Base-by-base conservation (phyloP, 192 early-diverging fungal genomes). In the Coemansia sp. region DNA sequence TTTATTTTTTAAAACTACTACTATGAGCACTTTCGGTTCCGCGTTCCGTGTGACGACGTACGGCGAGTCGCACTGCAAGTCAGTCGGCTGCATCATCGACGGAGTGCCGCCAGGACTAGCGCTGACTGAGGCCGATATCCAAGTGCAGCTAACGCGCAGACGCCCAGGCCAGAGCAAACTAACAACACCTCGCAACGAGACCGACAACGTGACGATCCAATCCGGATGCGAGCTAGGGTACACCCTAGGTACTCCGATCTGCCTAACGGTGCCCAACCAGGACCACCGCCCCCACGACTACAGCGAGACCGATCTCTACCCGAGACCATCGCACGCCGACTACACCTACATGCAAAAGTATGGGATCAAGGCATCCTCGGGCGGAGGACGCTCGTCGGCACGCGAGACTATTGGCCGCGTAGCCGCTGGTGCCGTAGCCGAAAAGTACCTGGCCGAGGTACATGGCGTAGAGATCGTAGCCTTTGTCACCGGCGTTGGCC, bases 31-130 rank as follows among this genome's bases (percentile, higher is more conserved):
- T 11, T 96, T 96, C 85, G 94, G 94, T 64, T 90, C 78, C 34
- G 78, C 87, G 61, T 96, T 89, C 84, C 88, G 93, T 64, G 92
- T 97, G 19, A 95, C 94, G 2, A 99, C 97, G 37, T 98, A 91
- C 82, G 97, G 97, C 67, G 97, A 99, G 84, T 97, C 95, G 37
- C 97, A 99, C 86, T 98, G 97, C 86, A 98, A 96, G 71, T 95
- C 90, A 15, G 96, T 99, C 7, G 96, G 96, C 59, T 95, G 95
- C 62, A 95, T 99, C 67, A 85, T 99, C 64, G 97, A 99, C 72
- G 95, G 95, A 53, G 90, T 90, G 66, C 97, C 97, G 27, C 97
- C 97, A 4, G 96, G 97, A n/a, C 81, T 99, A 66, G 85, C 88
- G 34, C 75, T 99, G 63, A 91, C 88, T 39, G 97, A 97, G 82